phyloP scores from a whole-genome alignment of 352 stramenopile genomes.

The Pythium insidiosum region DNA sequence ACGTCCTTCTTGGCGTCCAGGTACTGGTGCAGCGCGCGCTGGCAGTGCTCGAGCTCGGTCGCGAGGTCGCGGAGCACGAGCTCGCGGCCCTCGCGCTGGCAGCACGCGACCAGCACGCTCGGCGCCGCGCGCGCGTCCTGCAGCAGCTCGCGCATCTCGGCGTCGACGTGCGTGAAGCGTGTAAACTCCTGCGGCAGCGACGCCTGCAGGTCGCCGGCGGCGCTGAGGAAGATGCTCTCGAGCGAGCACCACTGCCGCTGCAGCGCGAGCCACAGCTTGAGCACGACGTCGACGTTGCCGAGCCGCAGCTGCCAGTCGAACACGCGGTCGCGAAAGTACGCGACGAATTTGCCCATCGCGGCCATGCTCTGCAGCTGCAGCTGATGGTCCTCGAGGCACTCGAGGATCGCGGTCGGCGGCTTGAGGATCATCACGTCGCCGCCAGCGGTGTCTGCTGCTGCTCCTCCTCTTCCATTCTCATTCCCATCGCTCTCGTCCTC shows the following conservation, averaged over 20 bases:
- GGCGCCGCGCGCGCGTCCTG: conserved; percentile 52
- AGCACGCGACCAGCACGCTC: conserved; percentile 65
- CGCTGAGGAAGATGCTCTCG: conserved; percentile 93
- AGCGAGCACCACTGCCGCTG: conserved; percentile 90
- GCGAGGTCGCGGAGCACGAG: conserved; percentile 75
- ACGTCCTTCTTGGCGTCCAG: conserved; percentile 96
- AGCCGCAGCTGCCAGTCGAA: conserved; percentile 91
- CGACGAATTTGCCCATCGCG: conserved; percentile 94
- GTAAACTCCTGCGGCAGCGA: conserved; percentile 90
- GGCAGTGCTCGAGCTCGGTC: conserved; percentile 90
- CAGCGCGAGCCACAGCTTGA: conserved; percentile 91
- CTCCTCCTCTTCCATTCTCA: no score
- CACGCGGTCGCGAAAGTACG: conserved; percentile 94
- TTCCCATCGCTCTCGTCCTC: conserved; percentile 3
- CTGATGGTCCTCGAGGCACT: conserved; percentile 93
- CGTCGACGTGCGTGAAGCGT: conserved; percentile 83
- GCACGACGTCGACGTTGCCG: conserved; percentile 88
- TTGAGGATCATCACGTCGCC: conserved; percentile 87
- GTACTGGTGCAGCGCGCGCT: conserved; percentile 95
- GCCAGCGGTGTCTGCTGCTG: no score
- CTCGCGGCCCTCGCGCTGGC: conserved; percentile 73
- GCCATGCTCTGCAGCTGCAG: conserved; percentile 94
- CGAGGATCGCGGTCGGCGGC: conserved; percentile 88
- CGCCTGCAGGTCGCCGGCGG: conserved; percentile 86
- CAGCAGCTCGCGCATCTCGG: conserved; percentile 78